These are phyloP conservation scores for Coemansia sp. DNA, from an alignment of 192 early-diverging fungal genomes.

Conservation along the genomic window DNA sequence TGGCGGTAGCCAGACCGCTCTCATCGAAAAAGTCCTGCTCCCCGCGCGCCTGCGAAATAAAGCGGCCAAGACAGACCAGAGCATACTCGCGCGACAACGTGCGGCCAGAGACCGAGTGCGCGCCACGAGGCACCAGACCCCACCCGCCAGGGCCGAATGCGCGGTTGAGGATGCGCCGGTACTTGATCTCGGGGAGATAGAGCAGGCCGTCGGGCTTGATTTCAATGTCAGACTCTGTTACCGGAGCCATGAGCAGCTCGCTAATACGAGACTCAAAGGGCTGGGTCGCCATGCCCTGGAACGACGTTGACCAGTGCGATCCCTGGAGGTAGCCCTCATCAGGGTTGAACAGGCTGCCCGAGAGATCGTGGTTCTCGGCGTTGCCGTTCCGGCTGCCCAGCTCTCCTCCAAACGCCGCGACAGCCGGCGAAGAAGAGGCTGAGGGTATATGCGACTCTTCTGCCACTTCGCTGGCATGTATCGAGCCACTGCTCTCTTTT, in stretches of 20 bases:
- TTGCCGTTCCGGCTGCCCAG: background rate
- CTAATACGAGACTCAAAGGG: slow-evolving; percentile 71
- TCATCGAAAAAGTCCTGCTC: slow-evolving; percentile 90
- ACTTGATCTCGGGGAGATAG: slow-evolving; percentile 97
- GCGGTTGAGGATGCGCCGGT: slow-evolving; percentile 90
- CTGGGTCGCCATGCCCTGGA: slow-evolving; percentile 68
- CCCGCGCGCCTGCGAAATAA: slow-evolving; percentile 90
- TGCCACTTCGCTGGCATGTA: background rate
- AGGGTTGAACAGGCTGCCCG: slow-evolving; percentile 39
- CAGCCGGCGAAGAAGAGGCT: background rate
- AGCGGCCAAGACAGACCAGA: slow-evolving; percentile 81
- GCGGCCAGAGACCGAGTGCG: slow-evolving; percentile 75
- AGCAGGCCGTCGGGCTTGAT: slow-evolving; percentile 94
- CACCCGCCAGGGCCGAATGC: slow-evolving; percentile 95
- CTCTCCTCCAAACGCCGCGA: slow-evolving; percentile 3
- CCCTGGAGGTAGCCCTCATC: slow-evolving; percentile 43
- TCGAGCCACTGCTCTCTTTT: background rate
- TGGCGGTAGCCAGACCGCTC: slow-evolving; percentile 72
- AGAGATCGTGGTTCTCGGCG: slow-evolving; percentile 18
- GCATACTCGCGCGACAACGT: slow-evolving; percentile 92
- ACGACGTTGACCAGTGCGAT: slow-evolving; percentile 68
- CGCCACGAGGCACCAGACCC: slow-evolving; percentile 85
- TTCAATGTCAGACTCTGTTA: slow-evolving; percentile 82
- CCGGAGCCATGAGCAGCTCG: slow-evolving; percentile 68
- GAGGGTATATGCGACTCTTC: background rate